A percentile compares a stretch with the other conserved stretches of the same genome.
phyloP scores from a whole-genome alignment of 2,329 filamentous ascomycete species.

The Zelopaecilomyces penicillatus region DNA sequence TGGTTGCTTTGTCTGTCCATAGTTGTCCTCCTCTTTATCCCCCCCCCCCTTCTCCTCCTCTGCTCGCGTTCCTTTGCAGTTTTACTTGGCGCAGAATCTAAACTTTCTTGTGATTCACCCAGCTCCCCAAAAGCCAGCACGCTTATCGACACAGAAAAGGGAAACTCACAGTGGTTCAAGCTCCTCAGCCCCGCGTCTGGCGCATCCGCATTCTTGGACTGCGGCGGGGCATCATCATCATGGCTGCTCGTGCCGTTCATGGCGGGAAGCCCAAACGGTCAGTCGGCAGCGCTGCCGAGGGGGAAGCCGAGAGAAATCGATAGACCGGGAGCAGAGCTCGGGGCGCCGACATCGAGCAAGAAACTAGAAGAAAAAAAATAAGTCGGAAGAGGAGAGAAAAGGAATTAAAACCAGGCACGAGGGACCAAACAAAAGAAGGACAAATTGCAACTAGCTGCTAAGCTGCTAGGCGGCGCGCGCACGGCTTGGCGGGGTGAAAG shows the following conservation, averaged over 20 bases:
- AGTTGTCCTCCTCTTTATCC: neutral
- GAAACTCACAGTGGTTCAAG: slow-evolving; percentile 62
- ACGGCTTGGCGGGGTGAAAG: no score
- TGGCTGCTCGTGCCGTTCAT: slow-evolving; percentile 24
- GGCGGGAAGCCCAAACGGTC: slow-evolving; percentile 12
- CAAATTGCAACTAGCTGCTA: neutral
- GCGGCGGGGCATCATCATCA: slow-evolving; percentile 20
- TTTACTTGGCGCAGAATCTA: neutral
- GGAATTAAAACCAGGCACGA: neutral
- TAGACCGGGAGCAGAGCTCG: slow-evolving; percentile 6
- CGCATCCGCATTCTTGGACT: slow-evolving; percentile 13
- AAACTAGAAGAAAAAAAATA: neutral
- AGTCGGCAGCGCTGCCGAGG: slow-evolving; percentile 5
- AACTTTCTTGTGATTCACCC: no score
- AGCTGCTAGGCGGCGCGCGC: no score
- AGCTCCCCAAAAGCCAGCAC: neutral
- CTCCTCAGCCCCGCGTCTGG: slow-evolving; percentile 71
- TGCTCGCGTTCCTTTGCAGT: neutral
- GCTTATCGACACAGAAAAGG: neutral
- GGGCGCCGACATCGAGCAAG: slow-evolving; percentile 11
- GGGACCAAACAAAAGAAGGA: slow-evolving; percentile 2
- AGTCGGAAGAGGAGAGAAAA: neutral
- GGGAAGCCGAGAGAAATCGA: slow-evolving; percentile 4
- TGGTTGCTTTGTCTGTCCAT: neutral
- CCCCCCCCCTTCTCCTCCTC: neutral